Conservation (phyloP, 805 yeast genomes). For the Candida xiaguanensis region DNA sequence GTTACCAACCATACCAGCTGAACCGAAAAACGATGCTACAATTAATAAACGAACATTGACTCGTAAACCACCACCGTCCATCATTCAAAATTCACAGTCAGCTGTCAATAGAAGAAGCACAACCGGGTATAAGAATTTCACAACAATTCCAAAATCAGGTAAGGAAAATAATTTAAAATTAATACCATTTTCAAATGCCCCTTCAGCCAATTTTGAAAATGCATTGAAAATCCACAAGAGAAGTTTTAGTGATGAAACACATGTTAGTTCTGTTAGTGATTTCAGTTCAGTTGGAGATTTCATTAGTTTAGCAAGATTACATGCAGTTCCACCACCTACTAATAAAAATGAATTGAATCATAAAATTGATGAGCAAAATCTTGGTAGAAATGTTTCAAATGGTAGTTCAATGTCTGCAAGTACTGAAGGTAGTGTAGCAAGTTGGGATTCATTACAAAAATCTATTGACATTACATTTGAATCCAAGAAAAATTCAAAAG, state of each 20-base stretch:
- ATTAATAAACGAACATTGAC: background rate
- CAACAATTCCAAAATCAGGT: constrained; percentile 7
- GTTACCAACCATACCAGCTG: background rate
- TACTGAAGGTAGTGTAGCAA: constrained; percentile 9
- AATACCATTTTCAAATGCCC: constrained; percentile 12
- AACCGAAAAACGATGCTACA: no score
- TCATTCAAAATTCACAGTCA: background rate
- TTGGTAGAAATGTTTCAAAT: constrained; percentile 4
- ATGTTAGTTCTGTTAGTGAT: constrained; percentile 35
- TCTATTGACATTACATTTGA: constrained; percentile 17
- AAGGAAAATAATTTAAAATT: constrained; percentile 14
- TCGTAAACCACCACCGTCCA: constrained; percentile 8
- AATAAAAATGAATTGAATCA: background rate
- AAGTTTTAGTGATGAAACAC: constrained; percentile 36
- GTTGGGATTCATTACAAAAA: constrained; percentile 29
- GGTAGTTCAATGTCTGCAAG: background rate
- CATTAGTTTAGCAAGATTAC: constrained; percentile 15
- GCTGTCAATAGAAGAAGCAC: constrained; percentile 3
- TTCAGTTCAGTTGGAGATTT: constrained; percentile 34
- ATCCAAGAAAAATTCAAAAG: background rate
- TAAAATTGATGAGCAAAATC: background rate
- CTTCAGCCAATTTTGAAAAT: constrained; percentile 7
- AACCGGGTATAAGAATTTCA: background rate
- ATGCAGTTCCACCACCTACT: constrained; percentile 2
- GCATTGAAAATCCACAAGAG: constrained; percentile 19